These are phyloP conservation scores for Aristolochia californica DNA, from an alignment of 164 flowering plant genomes.

Conservation along the genomic window DNA sequence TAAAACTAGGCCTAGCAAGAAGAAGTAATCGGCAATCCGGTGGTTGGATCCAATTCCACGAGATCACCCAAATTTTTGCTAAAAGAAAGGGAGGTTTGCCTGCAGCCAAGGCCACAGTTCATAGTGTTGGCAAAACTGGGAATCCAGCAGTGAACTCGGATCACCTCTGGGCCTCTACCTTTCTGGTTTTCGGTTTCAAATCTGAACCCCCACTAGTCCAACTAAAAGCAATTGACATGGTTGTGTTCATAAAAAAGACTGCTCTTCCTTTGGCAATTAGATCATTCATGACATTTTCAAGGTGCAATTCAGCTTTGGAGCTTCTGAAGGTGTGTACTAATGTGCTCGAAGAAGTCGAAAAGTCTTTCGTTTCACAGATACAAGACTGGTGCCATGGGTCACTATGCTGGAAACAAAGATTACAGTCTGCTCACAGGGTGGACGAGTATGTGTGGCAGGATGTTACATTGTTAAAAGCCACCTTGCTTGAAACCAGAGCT, in stretches of 20 bases:
- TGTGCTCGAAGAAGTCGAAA: constrained; percentile 77
- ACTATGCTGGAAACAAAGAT: constrained; percentile 68
- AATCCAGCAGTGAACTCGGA: constrained; percentile 40
- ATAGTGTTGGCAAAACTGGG: constrained; percentile 45
- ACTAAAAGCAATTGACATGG: constrained; percentile 60
- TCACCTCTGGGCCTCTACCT: constrained; percentile 82
- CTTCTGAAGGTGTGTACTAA: constrained; percentile 79
- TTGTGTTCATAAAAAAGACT: constrained; percentile 54
- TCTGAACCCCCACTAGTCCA: constrained; percentile 72
- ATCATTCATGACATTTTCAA: constrained; percentile 65
- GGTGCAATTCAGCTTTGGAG: constrained; percentile 79
- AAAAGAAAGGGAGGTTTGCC: constrained; percentile 37
- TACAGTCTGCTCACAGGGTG: constrained; percentile 37
- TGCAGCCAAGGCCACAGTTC: constrained; percentile 58
- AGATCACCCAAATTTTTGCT: constrained; percentile 48
- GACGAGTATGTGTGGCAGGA: constrained; percentile 91
- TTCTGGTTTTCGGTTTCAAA: constrained; percentile 79
- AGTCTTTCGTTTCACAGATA: constrained; percentile 77
- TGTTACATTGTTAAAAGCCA: constrained; percentile 74
- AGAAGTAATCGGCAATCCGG: constrained; percentile 38
- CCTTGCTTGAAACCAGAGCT: constrained; percentile 76
- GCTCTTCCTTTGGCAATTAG: constrained; percentile 67
- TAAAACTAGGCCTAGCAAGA: constrained; percentile 67
- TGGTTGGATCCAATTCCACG: constrained; percentile 60
- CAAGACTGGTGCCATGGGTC: constrained; percentile 76